Conservation (phyloP, 768 basidiomycete genomes). For the Tulasnella calospora region DNA sequence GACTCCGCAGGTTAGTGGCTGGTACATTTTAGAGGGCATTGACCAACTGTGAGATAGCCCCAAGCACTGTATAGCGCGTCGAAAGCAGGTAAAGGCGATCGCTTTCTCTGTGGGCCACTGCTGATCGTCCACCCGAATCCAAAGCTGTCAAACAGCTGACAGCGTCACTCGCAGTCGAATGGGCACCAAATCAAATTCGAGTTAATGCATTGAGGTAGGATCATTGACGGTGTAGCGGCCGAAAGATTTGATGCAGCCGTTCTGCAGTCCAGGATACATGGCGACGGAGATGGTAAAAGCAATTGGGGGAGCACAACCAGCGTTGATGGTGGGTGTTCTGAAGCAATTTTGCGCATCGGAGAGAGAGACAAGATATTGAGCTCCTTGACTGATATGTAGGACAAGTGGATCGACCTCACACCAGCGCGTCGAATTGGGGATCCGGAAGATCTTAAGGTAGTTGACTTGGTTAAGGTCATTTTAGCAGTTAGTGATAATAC, state of each 20-base stretch:
- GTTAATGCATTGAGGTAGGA: conserved; percentile 73
- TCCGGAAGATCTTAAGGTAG: conserved; percentile 78
- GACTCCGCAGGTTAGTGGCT: conserved; percentile 63
- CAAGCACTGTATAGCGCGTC: conserved; percentile 97
- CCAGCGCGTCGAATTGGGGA: conserved; percentile 90
- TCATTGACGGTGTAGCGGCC: neutral
- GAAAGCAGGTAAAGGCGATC: conserved; percentile 62
- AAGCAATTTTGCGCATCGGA: neutral
- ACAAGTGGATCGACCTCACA: conserved; percentile 77
- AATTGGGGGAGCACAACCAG: conserved; percentile 67
- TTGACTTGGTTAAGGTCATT: neutral
- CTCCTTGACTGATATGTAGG: conserved; percentile 40
- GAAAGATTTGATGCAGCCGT: neutral
- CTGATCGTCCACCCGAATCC: neutral
- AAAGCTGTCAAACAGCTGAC: conserved; percentile 92
- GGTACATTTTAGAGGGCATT: neutral
- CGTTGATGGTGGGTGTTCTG: conserved; percentile 57
- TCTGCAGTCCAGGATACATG: conserved; percentile 84
- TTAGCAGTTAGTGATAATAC: neutral
- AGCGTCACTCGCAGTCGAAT: conserved; percentile 86
- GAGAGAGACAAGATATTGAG: neutral
- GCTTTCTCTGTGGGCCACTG: neutral
- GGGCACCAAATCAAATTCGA: conserved; percentile 84
- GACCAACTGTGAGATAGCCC: conserved; percentile 41
- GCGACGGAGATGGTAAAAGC: conserved; percentile 82